Evolutionary conservation across 192 early-diverging fungal species (phyloP), one percentile per base, ranked within the genome.

Genomic region (Entomortierella beljakovae): DNA sequence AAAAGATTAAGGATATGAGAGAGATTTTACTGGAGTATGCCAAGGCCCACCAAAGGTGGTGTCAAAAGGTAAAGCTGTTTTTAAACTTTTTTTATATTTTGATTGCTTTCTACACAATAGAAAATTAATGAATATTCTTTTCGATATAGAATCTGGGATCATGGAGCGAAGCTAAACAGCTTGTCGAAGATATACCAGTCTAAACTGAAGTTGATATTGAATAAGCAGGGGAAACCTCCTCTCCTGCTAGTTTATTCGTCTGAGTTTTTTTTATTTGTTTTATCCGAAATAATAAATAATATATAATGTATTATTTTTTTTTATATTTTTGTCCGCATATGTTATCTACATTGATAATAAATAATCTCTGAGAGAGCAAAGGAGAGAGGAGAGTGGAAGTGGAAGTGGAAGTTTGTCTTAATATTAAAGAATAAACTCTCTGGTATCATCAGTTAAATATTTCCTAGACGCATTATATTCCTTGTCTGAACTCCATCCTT

Each of bases 1-100:
- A 96, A 68, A 99, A 99, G 83, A 86, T 97, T 40, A 80, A 84
- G 34, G 96, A 99, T 64, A 64, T 99, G 34, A 86, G 92, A 57
- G 89, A 94, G 64, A 89, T 94, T 74, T 66, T 99, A 57, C 80
- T 97, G 35, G 88, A 86, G 10, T 90, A 89, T 75, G 92, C 92
- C 34, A 90, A 88, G 61, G 86, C 86, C 59, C 92, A 93, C 33
- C 72, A 89, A 32, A 87, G 88, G 52, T 93, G 90, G 88, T 91
- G 89, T 26, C 88, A 90, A 80, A 90, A 91, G 88, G 88, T 89
- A 81, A 25, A 26, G 8, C 60, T 40, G 43, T 71, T 66, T 55
- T 35, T 37, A 5, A 35, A 49, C 2, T 43, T 49, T 35, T 67
- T 26, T 35, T 9, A 50, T 40, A 3, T 57, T 52, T 65, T 62